Percentiles rank a stretch among this genome's conserved stretches.
These are phyloP conservation scores for Hysterangium stoloniferum DNA, from an alignment of 768 basidiomycete species.

Conservation along the genomic window DNA sequence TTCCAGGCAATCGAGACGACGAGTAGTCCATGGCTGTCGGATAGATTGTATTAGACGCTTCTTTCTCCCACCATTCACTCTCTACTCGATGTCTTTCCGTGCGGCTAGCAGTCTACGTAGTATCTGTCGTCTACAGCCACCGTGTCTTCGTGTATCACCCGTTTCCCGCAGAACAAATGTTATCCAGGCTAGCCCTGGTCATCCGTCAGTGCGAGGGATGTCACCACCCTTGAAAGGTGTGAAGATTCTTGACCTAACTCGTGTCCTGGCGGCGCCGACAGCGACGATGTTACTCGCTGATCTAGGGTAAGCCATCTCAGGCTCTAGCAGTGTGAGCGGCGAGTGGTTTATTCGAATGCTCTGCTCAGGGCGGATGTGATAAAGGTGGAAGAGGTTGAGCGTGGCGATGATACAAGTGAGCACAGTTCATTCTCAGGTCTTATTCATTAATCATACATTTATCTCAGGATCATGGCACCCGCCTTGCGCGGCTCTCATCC, in stretches of 20 bases:
- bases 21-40: too few species aligned
- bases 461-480: slow-evolving; percentile 27
- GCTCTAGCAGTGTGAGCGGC: too few species aligned
- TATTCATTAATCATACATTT: slow-evolving; percentile 52
- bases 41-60: background rate
- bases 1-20: too few species aligned
- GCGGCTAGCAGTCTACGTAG: too few species aligned
- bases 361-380: slow-evolving; percentile 72
- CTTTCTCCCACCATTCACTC: background rate
- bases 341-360: background rate
- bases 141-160: background rate
- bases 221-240: slow-evolving; percentile 74
- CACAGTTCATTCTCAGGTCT: slow-evolving; percentile 49
- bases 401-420: slow-evolving; percentile 84
- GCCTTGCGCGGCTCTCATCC: slow-evolving; percentile 31
- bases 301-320: slow-evolving; percentile 40
- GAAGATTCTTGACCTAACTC: slow-evolving; percentile 80
- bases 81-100: too few species aligned
- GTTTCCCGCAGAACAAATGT: slow-evolving; percentile 4
- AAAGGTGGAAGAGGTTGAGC: slow-evolving; percentile 76
- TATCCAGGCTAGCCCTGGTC: background rate
- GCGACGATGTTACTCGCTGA: slow-evolving; percentile 93
- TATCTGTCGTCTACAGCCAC: background rate
- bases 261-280: slow-evolving; percentile 87
- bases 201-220: slow-evolving; percentile 36